Conservation (phyloP, 2,329 filamentous ascomycete genomes). For the Emergomyces orientalis region DNA sequence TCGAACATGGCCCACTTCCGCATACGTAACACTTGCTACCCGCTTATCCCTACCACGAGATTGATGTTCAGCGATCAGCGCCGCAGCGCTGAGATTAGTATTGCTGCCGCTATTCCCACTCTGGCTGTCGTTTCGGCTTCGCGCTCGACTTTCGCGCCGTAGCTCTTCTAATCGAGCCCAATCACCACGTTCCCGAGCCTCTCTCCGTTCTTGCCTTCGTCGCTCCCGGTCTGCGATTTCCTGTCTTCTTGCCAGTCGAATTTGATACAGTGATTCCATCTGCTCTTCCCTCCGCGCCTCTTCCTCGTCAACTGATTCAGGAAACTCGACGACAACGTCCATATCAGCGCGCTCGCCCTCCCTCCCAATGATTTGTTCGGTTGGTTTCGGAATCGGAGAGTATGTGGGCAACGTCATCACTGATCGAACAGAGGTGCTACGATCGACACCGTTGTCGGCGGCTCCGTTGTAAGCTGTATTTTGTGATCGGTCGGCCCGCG, state of each 20-base stretch:
- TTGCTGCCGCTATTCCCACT: slow-evolving; percentile 31
- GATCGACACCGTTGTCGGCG: slow-evolving; percentile 50
- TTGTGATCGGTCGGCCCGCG: slow-evolving; percentile 12
- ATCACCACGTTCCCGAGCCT: slow-evolving; percentile 65
- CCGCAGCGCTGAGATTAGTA: slow-evolving; percentile 26
- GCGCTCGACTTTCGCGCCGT: slow-evolving; percentile 46
- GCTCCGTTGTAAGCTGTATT: slow-evolving; percentile 16
- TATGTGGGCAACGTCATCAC: slow-evolving; percentile 91
- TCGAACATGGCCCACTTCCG: slow-evolving; percentile 39
- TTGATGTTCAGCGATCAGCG: slow-evolving; percentile 37
- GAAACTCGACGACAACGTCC: slow-evolving; percentile 79
- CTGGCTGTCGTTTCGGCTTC: slow-evolving; percentile 32
- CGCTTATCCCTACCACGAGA: slow-evolving; percentile 36
- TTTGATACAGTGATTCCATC: slow-evolving; percentile 89
- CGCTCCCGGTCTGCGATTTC: slow-evolving; percentile 71
- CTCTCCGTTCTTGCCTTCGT: slow-evolving; percentile 57
- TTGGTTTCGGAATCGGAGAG: slow-evolving; percentile 59
- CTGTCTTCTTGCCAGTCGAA: slow-evolving; percentile 65
- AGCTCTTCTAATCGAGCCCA: slow-evolving; percentile 58
- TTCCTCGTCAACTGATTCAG: slow-evolving; percentile 68
- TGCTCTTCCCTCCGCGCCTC: slow-evolving; percentile 72
- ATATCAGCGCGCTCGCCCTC: slow-evolving; percentile 89
- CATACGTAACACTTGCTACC: slow-evolving; percentile 42
- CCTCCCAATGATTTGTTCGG: slow-evolving; percentile 72
- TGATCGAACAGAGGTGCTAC: slow-evolving; percentile 80